Conservation (phyloP, 441 rosid genomes). For the Adansonia rubrostipa region DNA sequence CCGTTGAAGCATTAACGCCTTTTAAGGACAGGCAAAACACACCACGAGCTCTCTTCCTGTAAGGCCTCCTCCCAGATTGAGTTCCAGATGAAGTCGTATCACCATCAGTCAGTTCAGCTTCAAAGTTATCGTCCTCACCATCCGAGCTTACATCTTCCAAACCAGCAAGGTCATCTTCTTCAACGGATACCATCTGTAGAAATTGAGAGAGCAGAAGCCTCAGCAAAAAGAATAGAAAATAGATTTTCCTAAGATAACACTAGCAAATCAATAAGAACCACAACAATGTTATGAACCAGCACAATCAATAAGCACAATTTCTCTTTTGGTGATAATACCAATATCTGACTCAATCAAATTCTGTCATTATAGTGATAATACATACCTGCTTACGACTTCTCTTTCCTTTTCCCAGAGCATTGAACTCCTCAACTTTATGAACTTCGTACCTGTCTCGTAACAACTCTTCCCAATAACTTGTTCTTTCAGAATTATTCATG, state of each 20-base stretch:
- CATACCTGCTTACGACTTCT: conserved; percentile 93
- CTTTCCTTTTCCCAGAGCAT: conserved; percentile 88
- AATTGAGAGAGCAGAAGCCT: conserved; percentile 24
- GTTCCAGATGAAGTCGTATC: conserved; percentile 75
- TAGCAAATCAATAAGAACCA: conserved; percentile 8
- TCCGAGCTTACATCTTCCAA: conserved; percentile 96
- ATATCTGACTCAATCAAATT: conserved; percentile 8
- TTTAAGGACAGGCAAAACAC: conserved; percentile 26
- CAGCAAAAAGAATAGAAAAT: conserved; percentile 2
- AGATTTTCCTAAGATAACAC: not conserved
- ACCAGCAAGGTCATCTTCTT: conserved; percentile 99
- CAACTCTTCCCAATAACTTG: conserved; percentile 94
- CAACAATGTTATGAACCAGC: conserved; percentile 6
- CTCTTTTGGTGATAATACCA: conserved; percentile 6
- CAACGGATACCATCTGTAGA: conserved; percentile 88
- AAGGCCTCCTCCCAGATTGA: conserved; percentile 74
- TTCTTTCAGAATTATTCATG: conserved; percentile 59
- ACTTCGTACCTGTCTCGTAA: conserved; percentile 77
- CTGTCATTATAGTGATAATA: conserved; percentile 10
- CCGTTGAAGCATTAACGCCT: conserved; percentile 21
- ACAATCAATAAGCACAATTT: conserved; percentile 8
- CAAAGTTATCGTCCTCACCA: conserved; percentile 94
- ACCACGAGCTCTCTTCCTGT: conserved; percentile 85
- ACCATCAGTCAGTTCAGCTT: conserved; percentile 86
- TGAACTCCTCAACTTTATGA: conserved; percentile 82